Evolutionary conservation across 1,139 yeast species (phyloP), one percentile per base, ranked within the genome.

Genomic region (Debaryomyces udenii): DNA sequence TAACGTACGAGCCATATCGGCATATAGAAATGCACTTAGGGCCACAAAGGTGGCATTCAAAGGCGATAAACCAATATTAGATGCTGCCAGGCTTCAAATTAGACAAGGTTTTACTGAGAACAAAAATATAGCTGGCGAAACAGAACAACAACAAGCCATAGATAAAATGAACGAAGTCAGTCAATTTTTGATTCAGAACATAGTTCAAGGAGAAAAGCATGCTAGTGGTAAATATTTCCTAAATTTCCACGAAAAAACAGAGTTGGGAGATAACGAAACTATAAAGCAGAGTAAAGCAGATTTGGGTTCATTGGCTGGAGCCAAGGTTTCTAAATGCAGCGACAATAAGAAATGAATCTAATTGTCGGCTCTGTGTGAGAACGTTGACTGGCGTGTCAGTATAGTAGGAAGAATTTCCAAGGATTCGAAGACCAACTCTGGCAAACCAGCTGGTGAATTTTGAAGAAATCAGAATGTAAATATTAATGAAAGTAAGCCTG

Each of bases 211-310:
- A 3, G 70, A 66, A 41, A 74, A 69, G 54, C 74, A 74, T 38
- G 70, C 65, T 0, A 74, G 70, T 18, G 74, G 68, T 5, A 74
- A 65, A 39, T 78, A 74, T 47, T 65, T 67, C 42, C 68, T 90
- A 54, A 83, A 85, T 49, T 83, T 93, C 52, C 96, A 89, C 58
- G 68, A 80, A 39, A 80, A 85, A 39, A 87, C 95, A 0, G 98
- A 93, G 62, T 71, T 91, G 40, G 98, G 98, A 10, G 96, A 90
- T 58, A 93, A 93, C 60, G 96, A 73, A 38, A 62, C 70, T 30
- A 73, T 73, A 48, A 72, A 69, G 48, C 67, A 64, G 40, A 59
- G 61, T 41, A 57, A 53, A 40, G 57, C 53, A 9, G 56, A 69
- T 29, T 50, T 73, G 64, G 78, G 78, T 3, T 62, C 73, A 27